phyloP scores from a whole-genome alignment of 2,329 filamentous ascomycete species.

The Fonsecaea nubica region DNA sequence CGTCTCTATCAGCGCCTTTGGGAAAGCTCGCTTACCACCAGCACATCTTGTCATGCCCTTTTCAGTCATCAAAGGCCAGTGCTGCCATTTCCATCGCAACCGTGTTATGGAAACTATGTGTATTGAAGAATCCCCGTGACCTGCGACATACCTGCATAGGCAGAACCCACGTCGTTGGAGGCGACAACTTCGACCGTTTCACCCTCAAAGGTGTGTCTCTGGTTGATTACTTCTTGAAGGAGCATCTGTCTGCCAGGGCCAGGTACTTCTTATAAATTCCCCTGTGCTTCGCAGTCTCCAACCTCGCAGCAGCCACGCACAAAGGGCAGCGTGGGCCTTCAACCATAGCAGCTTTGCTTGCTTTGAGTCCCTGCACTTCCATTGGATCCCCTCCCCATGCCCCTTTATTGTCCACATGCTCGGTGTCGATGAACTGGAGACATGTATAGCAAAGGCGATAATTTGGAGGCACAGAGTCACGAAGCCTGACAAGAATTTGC shows the following conservation, averaged over 20 bases:
- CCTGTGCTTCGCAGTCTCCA: constrained; percentile 23
- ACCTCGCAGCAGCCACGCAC: constrained; percentile 22
- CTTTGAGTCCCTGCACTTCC: constrained; percentile 11
- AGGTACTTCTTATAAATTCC: constrained; percentile 23
- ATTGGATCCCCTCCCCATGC: constrained; percentile 28
- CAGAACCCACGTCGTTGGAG: background rate
- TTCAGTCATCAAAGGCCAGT: background rate
- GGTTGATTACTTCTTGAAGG: constrained; percentile 6
- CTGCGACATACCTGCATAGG: background rate
- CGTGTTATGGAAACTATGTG: background rate
- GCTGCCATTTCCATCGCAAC: background rate
- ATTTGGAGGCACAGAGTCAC: constrained; percentile 23
- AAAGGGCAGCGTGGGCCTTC: constrained; percentile 33
- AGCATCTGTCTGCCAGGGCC: constrained; percentile 25
- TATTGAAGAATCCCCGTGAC: background rate
- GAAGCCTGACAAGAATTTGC: constrained; percentile 34
- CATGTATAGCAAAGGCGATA: constrained; percentile 38
- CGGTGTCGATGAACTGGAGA: constrained; percentile 26
- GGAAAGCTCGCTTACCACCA: background rate
- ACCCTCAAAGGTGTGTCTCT: background rate
- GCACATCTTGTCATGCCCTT: background rate
- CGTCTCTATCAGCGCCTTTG: background rate
- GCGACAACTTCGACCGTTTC: background rate
- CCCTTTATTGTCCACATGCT: constrained; percentile 14
- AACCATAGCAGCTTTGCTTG: constrained; percentile 24